Percentiles rank a stretch among this genome's conserved stretches.
phyloP scores from a whole-genome alignment of 177 flowering plant species.

The Vitis hybrid region DNA sequence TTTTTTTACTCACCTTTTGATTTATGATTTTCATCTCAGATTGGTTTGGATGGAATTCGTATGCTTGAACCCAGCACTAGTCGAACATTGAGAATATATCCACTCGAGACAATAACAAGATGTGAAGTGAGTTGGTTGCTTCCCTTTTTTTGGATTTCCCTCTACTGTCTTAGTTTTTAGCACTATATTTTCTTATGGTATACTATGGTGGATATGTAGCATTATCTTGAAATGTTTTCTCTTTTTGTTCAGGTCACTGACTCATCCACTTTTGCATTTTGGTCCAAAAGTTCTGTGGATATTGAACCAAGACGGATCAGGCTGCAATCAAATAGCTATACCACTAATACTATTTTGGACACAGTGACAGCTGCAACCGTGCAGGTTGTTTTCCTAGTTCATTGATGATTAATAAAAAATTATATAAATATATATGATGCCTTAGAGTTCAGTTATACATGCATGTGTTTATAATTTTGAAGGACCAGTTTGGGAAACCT shows the following conservation, averaged over 20 bases:
- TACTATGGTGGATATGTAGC: neutral
- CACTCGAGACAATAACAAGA: constrained; percentile 87
- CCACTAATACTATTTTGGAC: constrained; percentile 87
- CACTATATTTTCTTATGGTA: neutral
- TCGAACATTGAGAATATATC: constrained; percentile 82
- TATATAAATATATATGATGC: too few species aligned
- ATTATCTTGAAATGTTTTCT: constrained; percentile 1
- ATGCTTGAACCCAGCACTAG: constrained; percentile 88
- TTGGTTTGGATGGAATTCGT: constrained; percentile 96
- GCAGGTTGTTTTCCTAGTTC: constrained; percentile 52
- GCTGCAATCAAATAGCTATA: constrained; percentile 88
- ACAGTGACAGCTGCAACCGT: constrained; percentile 93
- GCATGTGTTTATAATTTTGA: too few species aligned
- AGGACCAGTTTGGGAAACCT: too few species aligned
- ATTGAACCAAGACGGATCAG: constrained; percentile 91
- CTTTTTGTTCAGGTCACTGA: constrained; percentile 48
- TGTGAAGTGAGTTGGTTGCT: constrained; percentile 68
- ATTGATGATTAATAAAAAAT: neutral
- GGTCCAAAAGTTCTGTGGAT: constrained; percentile 95
- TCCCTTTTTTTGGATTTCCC: neutral
- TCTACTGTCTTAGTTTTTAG: neutral
- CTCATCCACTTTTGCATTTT: constrained; percentile 74
- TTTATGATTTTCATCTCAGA: constrained; percentile 35
- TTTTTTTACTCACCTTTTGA: neutral
- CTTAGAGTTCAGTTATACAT: too few species aligned